Evolutionary conservation across 352 stramenopile species (phyloP).

Genomic region (Pythium phragmitis): DNA sequence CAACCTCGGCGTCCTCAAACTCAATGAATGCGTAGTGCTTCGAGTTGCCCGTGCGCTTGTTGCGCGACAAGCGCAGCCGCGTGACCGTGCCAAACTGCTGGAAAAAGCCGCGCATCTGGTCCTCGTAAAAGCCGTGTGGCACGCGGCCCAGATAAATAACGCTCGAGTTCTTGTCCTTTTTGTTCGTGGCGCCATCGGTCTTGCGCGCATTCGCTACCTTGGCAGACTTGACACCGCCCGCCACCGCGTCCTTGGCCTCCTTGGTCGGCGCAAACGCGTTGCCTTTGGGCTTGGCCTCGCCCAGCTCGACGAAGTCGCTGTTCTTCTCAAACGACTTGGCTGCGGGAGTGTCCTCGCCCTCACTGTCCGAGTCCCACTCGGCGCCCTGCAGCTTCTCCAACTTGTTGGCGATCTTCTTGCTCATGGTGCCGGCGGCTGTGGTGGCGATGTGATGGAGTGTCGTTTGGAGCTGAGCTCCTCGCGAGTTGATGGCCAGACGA

Average conservation of each 20-base stretch:
- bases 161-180: slow-evolving; percentile 51
- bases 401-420: slow-evolving; percentile 75
- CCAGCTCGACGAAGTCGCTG: slow-evolving; percentile 53
- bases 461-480: slow-evolving; percentile 15
- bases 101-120: slow-evolving; percentile 95
- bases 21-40: slow-evolving; percentile 97
- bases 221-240: slow-evolving; percentile 20
- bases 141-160: slow-evolving; percentile 98
- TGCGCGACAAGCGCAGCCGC: slow-evolving; percentile 91
- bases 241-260: slow-evolving; percentile 30
- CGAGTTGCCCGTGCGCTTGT: slow-evolving; percentile 93
- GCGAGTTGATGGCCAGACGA: not conserved
- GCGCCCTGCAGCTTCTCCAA: slow-evolving; percentile 78
- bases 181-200: slow-evolving; percentile 1
- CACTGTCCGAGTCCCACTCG: slow-evolving; percentile 87
- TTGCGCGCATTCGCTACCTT: slow-evolving; percentile 26
- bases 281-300: slow-evolving; percentile 40
- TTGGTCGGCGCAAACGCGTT: slow-evolving; percentile 23
- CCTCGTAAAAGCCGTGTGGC: slow-evolving; percentile 96
- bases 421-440: slow-evolving; percentile 34
- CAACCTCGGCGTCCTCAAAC: slow-evolving; percentile 93
- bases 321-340: slow-evolving; percentile 41
- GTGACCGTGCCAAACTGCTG: slow-evolving; percentile 95
- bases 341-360: slow-evolving; percentile 41
- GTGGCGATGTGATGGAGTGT: slow-evolving; percentile 14